A percentile compares a stretch with the other conserved stretches of the same genome.
These are phyloP conservation scores for Acer saccharum DNA, from an alignment of 345 rosid genomes.

Conservation along the genomic window DNA sequence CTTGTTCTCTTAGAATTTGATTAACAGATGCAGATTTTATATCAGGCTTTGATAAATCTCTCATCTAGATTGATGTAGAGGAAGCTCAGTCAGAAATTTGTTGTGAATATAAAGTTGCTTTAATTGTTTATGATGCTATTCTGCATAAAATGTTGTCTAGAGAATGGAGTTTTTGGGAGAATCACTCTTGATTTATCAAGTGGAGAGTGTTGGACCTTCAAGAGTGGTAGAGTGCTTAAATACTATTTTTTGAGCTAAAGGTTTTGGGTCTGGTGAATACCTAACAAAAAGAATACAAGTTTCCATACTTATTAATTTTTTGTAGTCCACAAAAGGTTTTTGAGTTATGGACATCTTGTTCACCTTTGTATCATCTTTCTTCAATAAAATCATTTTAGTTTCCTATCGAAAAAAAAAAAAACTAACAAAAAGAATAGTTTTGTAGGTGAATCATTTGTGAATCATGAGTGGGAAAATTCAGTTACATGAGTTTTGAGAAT, in stretches of 20 bases:
- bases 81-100: background rate
- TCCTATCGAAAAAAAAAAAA: too few species aligned
- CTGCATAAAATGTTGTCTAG: background rate
- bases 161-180: background rate
- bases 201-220: background rate
- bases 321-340: too few species aligned
- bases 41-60: background rate
- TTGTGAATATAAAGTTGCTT: background rate
- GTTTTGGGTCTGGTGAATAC: background rate
- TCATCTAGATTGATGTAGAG: slow-evolving; percentile 8
- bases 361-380: too few species aligned
- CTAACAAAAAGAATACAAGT: too few species aligned
- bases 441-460: background rate
- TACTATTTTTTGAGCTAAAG: background rate
- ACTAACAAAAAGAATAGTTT: background rate
- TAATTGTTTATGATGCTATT: background rate
- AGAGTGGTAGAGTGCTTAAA: background rate
- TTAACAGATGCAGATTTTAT: background rate
- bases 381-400: too few species aligned
- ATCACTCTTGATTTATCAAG: background rate
- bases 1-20: background rate
- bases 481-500: background rate
- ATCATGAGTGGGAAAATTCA: background rate
- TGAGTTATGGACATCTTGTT: too few species aligned
- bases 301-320: too few species aligned